Evolutionary conservation across 2,329 filamentous ascomycete genomes (phyloP).

Genomic region (Trematosphaeria pertusa): DNA sequence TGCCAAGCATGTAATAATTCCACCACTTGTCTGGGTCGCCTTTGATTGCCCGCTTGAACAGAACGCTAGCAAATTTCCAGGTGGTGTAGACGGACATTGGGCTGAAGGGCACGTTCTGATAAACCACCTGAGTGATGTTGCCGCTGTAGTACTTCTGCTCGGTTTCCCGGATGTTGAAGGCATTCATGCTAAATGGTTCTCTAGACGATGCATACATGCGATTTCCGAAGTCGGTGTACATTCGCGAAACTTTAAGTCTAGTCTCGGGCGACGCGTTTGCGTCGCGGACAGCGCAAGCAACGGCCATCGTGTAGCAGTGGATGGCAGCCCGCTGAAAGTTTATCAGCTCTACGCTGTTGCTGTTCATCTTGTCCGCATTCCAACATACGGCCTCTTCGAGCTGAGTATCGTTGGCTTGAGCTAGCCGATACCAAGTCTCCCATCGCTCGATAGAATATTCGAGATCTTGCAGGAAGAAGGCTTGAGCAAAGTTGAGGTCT

Average conservation of each 20-base stretch:
- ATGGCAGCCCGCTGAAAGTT: slow-evolving; percentile 80
- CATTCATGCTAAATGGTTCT: slow-evolving; percentile 71
- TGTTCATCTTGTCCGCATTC: slow-evolving; percentile 92
- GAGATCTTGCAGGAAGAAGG: slow-evolving; percentile 80
- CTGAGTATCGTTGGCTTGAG: slow-evolving; percentile 86
- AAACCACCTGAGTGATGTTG: slow-evolving; percentile 56
- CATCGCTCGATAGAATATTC: slow-evolving; percentile 83
- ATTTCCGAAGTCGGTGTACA: slow-evolving; percentile 73
- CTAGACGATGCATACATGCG: slow-evolving; percentile 73
- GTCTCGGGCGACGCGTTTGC: slow-evolving; percentile 63
- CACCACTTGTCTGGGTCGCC: slow-evolving; percentile 69
- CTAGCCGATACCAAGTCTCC: slow-evolving; percentile 90
- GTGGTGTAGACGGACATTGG: slow-evolving; percentile 66
- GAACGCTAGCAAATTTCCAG: slow-evolving; percentile 69
- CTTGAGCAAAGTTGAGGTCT: slow-evolving; percentile 81
- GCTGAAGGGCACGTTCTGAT: slow-evolving; percentile 63
- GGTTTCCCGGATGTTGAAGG: slow-evolving; percentile 66
- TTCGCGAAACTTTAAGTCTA: slow-evolving; percentile 65
- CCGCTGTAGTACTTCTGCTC: slow-evolving; percentile 67
- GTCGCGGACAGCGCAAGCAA: slow-evolving; percentile 65
- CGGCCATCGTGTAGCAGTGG: slow-evolving; percentile 76
- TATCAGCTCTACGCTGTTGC: slow-evolving; percentile 75
- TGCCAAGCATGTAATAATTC: slow-evolving; percentile 72
- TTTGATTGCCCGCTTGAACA: slow-evolving; percentile 66
- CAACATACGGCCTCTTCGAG: slow-evolving; percentile 86